These are phyloP conservation scores for Rhododendron williamsianum DNA, from an alignment of 148 eudicot genomes.

Conservation along the genomic window DNA sequence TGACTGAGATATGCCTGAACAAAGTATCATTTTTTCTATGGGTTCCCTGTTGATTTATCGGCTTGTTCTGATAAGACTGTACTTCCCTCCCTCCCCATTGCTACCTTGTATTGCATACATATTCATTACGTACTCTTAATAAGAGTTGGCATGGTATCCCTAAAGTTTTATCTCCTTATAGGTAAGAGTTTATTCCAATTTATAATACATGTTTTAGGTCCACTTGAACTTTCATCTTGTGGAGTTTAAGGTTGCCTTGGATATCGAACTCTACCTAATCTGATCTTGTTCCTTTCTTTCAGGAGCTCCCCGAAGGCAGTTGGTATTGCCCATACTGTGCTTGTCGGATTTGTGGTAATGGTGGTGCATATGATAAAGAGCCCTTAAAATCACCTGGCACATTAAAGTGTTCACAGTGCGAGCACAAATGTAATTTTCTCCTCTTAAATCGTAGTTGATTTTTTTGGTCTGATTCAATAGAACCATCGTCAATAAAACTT, in stretches of 20 bases:
- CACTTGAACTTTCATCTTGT: background rate
- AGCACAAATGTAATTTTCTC: constrained; percentile 59
- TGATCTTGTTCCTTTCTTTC: constrained; percentile 23
- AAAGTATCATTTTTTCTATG: background rate
- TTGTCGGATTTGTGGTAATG: constrained; percentile 62
- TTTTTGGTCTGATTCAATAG: background rate
- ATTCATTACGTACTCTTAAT: background rate
- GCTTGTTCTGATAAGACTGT: background rate
- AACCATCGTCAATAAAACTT: background rate
- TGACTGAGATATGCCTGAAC: background rate
- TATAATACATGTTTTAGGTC: background rate
- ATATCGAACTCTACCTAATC: background rate
- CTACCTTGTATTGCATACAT: background rate
- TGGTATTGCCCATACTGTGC: constrained; percentile 85
- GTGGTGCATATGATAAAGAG: constrained; percentile 46
- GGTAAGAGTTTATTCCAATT: background rate
- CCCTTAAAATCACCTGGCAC: constrained; percentile 29
- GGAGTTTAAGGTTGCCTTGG: background rate
- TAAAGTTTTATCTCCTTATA: background rate
- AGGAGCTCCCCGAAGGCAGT: constrained; percentile 93
- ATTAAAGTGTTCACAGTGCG: constrained; percentile 77
- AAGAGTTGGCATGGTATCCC: constrained; percentile 2
- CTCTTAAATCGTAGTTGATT: constrained; percentile 13
- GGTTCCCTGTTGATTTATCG: background rate
- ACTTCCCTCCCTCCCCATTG: background rate